These are phyloP conservation scores for Metarhizium anisopliae DNA, from an alignment of 2,329 filamentous ascomycete species.

Conservation along the genomic window DNA sequence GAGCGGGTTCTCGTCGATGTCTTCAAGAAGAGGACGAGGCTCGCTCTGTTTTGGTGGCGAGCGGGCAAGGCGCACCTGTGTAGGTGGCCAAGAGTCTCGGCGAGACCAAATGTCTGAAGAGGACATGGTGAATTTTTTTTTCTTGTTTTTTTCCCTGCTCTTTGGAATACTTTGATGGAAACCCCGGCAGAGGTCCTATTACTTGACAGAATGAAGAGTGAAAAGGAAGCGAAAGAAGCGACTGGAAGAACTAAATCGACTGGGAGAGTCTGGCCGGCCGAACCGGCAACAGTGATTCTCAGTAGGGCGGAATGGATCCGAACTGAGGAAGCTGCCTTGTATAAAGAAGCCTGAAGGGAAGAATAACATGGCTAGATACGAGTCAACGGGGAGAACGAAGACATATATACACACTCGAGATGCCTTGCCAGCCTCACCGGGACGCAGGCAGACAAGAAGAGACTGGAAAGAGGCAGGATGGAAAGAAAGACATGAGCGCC, in stretches of 20 bases:
- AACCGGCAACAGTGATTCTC: conserved; percentile 4
- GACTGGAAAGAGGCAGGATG: no score
- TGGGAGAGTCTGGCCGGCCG: conserved; percentile 1
- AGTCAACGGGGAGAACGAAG: not conserved
- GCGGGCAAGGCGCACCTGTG: conserved; percentile 37
- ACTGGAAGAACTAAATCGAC: conserved; percentile 1
- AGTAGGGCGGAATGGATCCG: not conserved
- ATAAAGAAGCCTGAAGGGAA: not conserved
- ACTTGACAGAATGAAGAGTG: not conserved
- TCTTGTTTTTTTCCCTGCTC: not conserved
- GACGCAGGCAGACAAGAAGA: not conserved
- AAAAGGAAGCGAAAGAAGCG: not conserved
- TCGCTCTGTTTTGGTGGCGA: conserved; percentile 23
- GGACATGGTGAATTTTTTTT: conserved; percentile 23
- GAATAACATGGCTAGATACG: not conserved
- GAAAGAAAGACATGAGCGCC: not conserved
- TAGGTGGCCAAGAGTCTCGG: conserved; percentile 43
- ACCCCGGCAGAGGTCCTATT: no score
- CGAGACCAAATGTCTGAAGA: conserved; percentile 22
- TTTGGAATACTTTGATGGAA: not conserved
- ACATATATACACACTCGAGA: conserved; percentile 1
- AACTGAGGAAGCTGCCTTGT: conserved; percentile 1
- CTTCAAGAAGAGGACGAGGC: conserved; percentile 33
- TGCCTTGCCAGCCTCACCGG: not conserved
- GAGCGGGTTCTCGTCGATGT: conserved; percentile 44